A percentile compares a stretch with the other conserved stretches of the same genome.
Evolutionary conservation across 2,329 filamentous ascomycete species (phyloP).

Genomic region (Paecilomyces sp.): DNA sequence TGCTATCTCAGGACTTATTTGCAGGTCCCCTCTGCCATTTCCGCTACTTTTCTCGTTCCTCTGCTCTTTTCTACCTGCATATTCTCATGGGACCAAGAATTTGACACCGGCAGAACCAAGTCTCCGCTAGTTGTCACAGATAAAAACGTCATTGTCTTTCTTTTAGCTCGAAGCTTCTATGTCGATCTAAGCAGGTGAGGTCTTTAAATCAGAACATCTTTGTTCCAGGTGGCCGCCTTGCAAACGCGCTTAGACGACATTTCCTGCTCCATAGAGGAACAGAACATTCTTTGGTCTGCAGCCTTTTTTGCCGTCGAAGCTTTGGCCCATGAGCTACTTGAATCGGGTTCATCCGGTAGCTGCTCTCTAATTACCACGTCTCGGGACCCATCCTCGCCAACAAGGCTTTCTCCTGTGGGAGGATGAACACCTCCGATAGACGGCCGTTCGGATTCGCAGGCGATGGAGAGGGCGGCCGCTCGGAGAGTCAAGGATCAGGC

Average conservation of each 20-base stretch:
- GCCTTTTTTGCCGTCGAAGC: background rate
- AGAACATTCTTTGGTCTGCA: background rate
- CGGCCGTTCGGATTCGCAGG: background rate
- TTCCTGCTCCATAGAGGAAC: background rate
- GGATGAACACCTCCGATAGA: background rate
- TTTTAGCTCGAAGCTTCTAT: background rate
- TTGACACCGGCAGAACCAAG: background rate
- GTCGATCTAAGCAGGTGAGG: background rate
- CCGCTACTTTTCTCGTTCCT: background rate
- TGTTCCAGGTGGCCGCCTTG: background rate
- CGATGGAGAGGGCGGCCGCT: constrained; percentile 5
- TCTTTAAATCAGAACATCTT: background rate
- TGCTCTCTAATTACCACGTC: background rate
- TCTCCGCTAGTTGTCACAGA: background rate
- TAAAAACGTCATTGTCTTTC: background rate
- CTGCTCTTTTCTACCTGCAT: background rate
- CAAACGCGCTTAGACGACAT: background rate
- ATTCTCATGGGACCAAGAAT: background rate
- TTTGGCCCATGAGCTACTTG: background rate
- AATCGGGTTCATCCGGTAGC: background rate
- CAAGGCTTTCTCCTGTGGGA: background rate
- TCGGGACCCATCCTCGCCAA: background rate
- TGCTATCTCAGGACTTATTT: background rate
- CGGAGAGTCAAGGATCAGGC: constrained; percentile 7
- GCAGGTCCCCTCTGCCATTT: background rate